Evolutionary conservation across 345 rosid species (phyloP), one percentile per base, ranked within the genome.

Genomic region (Lagerstroemia speciosa): DNA sequence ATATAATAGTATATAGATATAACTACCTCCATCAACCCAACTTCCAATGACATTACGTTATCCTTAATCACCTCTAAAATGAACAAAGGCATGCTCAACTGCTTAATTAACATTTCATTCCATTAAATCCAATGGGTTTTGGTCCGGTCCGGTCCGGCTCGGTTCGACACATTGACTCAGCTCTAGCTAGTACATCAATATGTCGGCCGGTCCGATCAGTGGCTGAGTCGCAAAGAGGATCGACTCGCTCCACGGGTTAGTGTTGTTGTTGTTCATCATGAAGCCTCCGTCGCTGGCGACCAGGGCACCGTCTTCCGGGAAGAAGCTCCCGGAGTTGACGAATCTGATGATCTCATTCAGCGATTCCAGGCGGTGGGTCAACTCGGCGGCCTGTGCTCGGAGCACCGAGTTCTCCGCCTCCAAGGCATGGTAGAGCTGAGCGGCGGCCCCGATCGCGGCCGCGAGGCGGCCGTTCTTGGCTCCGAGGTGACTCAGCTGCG

Each of bases 401-500:
- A 82, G 79, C 5, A 82, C 62, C 1, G 80, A 73, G 68, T 82
- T 84, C 34, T 80, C 78, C 34, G 81, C 70, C 46, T 80, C 82
- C 22, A 78, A 32, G 16, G 43, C 71, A 67, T 75, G 3, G 66
- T 27, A 69, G 16, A 69, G 74, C 55, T 73, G 73, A 4, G n/a
- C 69, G 27, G 79, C 46, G 65, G 74, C 15, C 38, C 41, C 41
- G 57, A 78, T 58, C 53, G 31, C 53, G 7, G 66, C 19, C 17
- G 72, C n/a, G 30, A 82, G 76, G 64, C 77, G 81, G 37, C 67
- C 27, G 67, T 40, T 70, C 58, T 62, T 30, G 8, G 34, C 64
- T 10, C 33, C 19, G n/a, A 43, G 46, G 11, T 19, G 61, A 5
- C 62, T 20, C 1, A 22, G 15, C 45, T 62, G 22, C 20, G 45